Evolutionary conservation across 345 rosid species (phyloP).

Genomic region (Euclidium syriacum): DNA sequence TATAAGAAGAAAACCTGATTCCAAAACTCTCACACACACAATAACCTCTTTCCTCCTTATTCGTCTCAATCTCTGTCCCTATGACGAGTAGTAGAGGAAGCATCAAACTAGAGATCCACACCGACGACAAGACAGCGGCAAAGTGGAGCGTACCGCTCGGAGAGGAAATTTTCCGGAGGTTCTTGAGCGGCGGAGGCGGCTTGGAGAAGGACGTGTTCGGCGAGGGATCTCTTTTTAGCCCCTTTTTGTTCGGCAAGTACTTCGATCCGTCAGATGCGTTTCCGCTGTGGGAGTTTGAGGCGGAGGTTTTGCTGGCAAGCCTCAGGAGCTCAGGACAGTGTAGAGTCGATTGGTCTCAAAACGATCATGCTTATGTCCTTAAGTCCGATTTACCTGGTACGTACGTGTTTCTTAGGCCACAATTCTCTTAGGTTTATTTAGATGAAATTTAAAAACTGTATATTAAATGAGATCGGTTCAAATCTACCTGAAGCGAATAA

Average conservation of each 20-base stretch:
- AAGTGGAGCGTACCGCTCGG: slow-evolving; percentile 69
- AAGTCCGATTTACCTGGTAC: slow-evolving; percentile 72
- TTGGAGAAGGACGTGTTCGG: slow-evolving; percentile 55
- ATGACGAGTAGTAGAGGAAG: slow-evolving; percentile 30
- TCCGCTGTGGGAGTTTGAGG: slow-evolving; percentile 84
- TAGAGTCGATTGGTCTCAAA: slow-evolving; percentile 68
- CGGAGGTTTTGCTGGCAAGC: slow-evolving; percentile 46
- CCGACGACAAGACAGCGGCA: slow-evolving; percentile 53
- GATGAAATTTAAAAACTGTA: background rate
- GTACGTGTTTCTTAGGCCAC: background rate
- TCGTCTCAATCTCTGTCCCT: slow-evolving; percentile 11
- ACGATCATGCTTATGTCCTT: slow-evolving; percentile 65
- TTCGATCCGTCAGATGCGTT: slow-evolving; percentile 95
- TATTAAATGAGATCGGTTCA: too few species aligned
- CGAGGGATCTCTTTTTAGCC: slow-evolving; percentile 81
- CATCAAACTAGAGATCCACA: slow-evolving; percentile 47
- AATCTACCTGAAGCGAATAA: too few species aligned
- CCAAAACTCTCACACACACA: slow-evolving; percentile 19
- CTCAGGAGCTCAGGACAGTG: slow-evolving; percentile 58
- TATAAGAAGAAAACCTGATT: slow-evolving; percentile 21
- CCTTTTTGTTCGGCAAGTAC: slow-evolving; percentile 72
- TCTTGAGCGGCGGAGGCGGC: slow-evolving; percentile 38
- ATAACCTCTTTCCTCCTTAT: background rate
- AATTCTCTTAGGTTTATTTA: background rate
- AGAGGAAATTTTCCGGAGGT: slow-evolving; percentile 52